Conservation (phyloP, 2,329 filamentous ascomycete species). For the Colletotrichum cuscutae region DNA sequence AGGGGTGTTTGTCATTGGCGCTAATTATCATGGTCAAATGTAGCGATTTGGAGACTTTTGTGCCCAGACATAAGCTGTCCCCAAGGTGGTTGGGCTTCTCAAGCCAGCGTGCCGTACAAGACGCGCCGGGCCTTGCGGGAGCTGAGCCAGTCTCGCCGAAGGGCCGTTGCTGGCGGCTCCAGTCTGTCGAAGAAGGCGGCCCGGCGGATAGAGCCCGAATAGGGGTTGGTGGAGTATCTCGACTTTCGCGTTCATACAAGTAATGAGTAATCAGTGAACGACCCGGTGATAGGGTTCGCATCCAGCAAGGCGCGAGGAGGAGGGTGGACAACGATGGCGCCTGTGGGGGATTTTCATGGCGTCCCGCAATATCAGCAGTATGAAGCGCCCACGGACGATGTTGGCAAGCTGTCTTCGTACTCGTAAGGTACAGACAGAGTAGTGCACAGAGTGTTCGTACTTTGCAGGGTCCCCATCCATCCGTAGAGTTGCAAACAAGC, state of each 20-base stretch:
- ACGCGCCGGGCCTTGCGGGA: neutral
- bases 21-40: neutral
- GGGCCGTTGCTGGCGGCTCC: neutral
- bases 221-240: neutral
- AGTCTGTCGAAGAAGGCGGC: neutral
- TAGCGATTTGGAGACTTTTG: slow-evolving; percentile 4
- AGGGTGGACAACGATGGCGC: slow-evolving; percentile 4
- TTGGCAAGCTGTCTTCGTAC: neutral
- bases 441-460: neutral
- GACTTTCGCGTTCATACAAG: neutral
- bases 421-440: neutral
- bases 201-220: neutral
- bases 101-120: neutral
- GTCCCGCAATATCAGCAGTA: neutral
- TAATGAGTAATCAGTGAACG: neutral
- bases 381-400: neutral
- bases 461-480: neutral
- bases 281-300: neutral
- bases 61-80: neutral
- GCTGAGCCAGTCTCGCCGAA: neutral
- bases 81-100: neutral
- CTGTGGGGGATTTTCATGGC: slow-evolving; percentile 18
- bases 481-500: neutral
- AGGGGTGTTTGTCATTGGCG: neutral
- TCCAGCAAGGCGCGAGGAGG: neutral